Evolutionary conservation across 2,329 filamentous ascomycete genomes (phyloP).

Genomic region (Coniochaeta sp.): DNA sequence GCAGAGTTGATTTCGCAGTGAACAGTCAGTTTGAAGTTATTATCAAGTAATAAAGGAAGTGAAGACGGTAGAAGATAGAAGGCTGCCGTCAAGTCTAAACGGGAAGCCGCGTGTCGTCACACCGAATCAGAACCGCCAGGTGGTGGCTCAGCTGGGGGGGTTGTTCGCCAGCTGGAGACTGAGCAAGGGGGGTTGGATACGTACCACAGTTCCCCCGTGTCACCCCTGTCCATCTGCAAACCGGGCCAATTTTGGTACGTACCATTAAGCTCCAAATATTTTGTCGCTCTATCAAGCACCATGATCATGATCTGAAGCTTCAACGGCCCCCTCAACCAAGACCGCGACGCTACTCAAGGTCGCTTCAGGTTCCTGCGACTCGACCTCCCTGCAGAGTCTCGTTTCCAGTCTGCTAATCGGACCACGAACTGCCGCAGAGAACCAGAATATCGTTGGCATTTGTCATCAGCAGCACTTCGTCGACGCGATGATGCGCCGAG

Average conservation of each 20-base stretch:
- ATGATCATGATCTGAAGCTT: background rate
- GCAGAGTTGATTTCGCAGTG: background rate
- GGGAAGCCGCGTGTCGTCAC: slow-evolving; percentile 1
- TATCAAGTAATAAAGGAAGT: background rate
- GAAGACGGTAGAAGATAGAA: background rate
- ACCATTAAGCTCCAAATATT: slow-evolving; percentile 2
- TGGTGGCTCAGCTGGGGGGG: background rate
- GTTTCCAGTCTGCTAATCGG: background rate
- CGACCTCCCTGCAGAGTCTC: background rate
- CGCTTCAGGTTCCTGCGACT: background rate
- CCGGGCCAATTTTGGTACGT: background rate
- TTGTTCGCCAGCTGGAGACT: background rate
- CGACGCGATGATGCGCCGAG: slow-evolving; percentile 14
- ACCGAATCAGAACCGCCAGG: background rate
- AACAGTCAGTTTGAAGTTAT: background rate
- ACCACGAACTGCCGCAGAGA: background rate
- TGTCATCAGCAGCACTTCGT: background rate
- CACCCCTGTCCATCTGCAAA: no score
- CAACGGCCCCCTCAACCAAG: background rate
- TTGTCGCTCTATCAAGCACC: background rate
- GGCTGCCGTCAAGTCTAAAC: background rate
- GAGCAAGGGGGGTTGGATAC: background rate
- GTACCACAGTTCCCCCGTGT: background rate
- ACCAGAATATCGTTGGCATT: background rate
- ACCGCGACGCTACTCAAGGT: background rate